Evolutionary conservation across 495 filamentous ascomycete species (phyloP).

Genomic region (Penicillium salamii): DNA sequence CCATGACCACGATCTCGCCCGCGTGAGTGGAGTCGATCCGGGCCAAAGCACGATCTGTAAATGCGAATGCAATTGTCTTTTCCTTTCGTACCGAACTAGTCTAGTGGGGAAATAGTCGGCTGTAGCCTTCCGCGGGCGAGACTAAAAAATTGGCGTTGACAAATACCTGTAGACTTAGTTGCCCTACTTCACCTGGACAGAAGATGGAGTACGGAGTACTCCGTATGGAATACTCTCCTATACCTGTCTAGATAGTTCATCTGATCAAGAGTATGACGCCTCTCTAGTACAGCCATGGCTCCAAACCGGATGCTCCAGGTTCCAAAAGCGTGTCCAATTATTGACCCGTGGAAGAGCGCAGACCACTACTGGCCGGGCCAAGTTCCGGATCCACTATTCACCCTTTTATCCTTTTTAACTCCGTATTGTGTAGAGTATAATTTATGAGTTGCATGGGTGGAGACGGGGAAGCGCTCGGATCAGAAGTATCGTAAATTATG

Average conservation of each 20-base stretch:
- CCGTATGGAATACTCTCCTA: no score
- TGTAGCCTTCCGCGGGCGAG: neutral
- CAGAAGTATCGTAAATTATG: no score
- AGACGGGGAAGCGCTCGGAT: neutral
- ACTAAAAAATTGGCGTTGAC: neutral
- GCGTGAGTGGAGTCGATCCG: no score
- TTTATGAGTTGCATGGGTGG: neutral
- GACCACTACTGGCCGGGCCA: slow-evolving; percentile 5
- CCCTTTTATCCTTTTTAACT: neutral
- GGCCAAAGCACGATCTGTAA: neutral
- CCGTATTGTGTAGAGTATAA: neutral
- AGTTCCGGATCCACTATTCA: neutral
- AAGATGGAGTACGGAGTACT: neutral
- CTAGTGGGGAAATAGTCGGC: slow-evolving; percentile 3
- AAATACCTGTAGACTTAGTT: neutral
- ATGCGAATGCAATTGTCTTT: slow-evolving; percentile 5
- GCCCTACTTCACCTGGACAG: neutral
- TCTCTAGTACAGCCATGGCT: no score
- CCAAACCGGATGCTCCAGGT: no score
- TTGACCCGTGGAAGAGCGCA: no score
- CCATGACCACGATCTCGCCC: no score
- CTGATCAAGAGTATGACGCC: no score
- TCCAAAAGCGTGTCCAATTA: no score
- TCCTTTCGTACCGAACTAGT: neutral
- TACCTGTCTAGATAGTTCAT: no score